These are phyloP conservation scores for Tolypocladium amazonense DNA, from an alignment of 2,329 filamentous ascomycete genomes.

Conservation along the genomic window DNA sequence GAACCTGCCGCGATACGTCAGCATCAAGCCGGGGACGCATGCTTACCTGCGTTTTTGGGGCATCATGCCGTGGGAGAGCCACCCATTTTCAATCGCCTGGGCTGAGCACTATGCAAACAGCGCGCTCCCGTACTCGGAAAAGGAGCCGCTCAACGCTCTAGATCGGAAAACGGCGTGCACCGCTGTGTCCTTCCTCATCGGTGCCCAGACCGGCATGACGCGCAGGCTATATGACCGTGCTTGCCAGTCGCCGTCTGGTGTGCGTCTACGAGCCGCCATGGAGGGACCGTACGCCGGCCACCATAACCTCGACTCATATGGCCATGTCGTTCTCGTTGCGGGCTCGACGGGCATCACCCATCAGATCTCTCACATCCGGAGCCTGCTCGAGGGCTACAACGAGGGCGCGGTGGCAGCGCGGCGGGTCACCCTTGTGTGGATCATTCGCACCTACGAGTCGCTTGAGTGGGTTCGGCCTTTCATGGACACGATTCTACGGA, in stretches of 20 bases:
- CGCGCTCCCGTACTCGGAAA: slow-evolving; percentile 28
- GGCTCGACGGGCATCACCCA: slow-evolving; percentile 94
- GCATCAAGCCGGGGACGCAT: slow-evolving; percentile 60
- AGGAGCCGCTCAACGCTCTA: slow-evolving; percentile 25
- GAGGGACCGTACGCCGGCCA: slow-evolving; percentile 86
- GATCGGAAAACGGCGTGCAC: slow-evolving; percentile 35
- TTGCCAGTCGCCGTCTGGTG: slow-evolving; percentile 36
- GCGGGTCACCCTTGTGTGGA: slow-evolving; percentile 78
- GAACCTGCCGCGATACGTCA: slow-evolving; percentile 54
- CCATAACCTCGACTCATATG: slow-evolving; percentile 83
- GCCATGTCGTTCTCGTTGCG: slow-evolving; percentile 81
- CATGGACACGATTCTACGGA: slow-evolving; percentile 62
- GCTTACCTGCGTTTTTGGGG: slow-evolving; percentile 62
- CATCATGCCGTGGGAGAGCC: slow-evolving; percentile 59
- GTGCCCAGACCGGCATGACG: slow-evolving; percentile 81
- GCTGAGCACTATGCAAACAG: slow-evolving; percentile 42
- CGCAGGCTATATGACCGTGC: slow-evolving; percentile 68
- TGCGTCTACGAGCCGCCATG: slow-evolving; percentile 61
- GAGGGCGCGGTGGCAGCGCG: slow-evolving; percentile 68
- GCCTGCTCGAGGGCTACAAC: slow-evolving; percentile 60
- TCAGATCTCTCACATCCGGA: slow-evolving; percentile 77
- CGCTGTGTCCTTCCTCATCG: slow-evolving; percentile 70
- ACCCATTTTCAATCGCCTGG: slow-evolving; percentile 74
- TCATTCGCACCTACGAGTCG: slow-evolving; percentile 79
- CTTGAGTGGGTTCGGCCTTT: slow-evolving; percentile 90